phyloP scores from a whole-genome alignment of 495 filamentous ascomycete genomes.

The Penicillium mononematosum region DNA sequence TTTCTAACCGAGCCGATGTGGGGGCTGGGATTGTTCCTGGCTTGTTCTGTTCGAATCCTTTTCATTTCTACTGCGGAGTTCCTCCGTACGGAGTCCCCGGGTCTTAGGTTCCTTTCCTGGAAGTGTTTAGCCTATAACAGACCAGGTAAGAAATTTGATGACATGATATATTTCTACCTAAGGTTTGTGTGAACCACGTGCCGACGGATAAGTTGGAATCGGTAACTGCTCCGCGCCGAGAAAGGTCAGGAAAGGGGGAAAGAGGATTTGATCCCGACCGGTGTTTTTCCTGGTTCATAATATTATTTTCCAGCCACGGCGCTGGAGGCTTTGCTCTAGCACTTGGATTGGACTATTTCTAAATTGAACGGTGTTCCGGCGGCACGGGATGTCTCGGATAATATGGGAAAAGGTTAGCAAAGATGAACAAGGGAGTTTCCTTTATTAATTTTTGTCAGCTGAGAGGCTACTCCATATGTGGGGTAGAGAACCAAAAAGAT shows the following conservation, averaged over 20 bases:
- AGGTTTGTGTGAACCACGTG: background rate
- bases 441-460: constrained; percentile 12
- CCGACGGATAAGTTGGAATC: constrained; percentile 1
- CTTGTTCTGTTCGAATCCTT: constrained; percentile 4
- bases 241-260: background rate
- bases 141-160: too few relatives aligned
- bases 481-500: constrained; percentile 4
- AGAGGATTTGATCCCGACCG: background rate
- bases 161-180: too few relatives aligned
- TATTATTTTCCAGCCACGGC: background rate
- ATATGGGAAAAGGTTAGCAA: background rate
- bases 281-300: background rate
- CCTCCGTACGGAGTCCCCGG: background rate
- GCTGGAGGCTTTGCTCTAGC: background rate
- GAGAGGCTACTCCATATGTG: constrained; percentile 5
- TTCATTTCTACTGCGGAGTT: background rate
- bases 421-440: background rate
- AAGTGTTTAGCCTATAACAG: background rate
- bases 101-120: background rate
- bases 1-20: constrained; percentile 21
- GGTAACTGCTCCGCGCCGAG: constrained; percentile 15
- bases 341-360: background rate
- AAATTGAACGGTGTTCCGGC: constrained; percentile 17
- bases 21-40: constrained; percentile 9
- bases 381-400: constrained; percentile 18